Evolutionary conservation across 768 basidiomycete genomes (phyloP), one percentile per base, ranked within the genome.

Genomic region (Tricholoma flavovirens): DNA sequence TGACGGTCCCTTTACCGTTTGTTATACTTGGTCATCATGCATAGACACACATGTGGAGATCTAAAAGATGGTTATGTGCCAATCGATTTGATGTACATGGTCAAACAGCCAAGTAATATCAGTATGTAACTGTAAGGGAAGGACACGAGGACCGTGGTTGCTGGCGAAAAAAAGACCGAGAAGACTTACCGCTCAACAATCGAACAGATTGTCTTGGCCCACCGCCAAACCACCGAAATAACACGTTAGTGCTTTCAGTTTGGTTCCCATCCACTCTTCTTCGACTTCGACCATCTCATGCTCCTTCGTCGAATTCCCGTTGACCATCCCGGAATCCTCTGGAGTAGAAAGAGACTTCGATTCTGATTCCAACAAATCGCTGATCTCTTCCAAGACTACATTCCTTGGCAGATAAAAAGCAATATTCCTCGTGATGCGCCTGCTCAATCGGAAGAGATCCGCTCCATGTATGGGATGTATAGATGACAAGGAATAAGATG

Each of bases 211-310:
- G 53, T 83, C 84, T 63, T 92, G 89, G 2, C 86, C 88, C 21
- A 70, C 68, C 8, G 73, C 88, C 42, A 98, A 72, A 11, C 92
- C 92, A 6, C 96, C 96, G 70, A 87, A 97, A 69, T 97, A 96
- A 67, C 91, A 94, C 1, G 93, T 97, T 52, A 98, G 71, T 0
- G 95, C 96, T 66, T 98, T 98, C 43, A 98, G 71, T 74, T 96
- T 96, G 9, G 77, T 77, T 2, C 93, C 88, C 87, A 92, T 96
- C 94, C 93, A 98, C 68, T 92, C 92, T 70, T 98, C 96, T 67
- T 98, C 94, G 6, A 98, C 80, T 70, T 98, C 96, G 9, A 96
- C 79, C 69, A 70, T 76, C 69, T 93, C 91, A 36, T 49, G 51
- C 17, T 55, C 52, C 35, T 56, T 49, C 17, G 58, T 19, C 46